Conservation (phyloP, 805 yeast species). For the Osmozyma mogii region DNA sequence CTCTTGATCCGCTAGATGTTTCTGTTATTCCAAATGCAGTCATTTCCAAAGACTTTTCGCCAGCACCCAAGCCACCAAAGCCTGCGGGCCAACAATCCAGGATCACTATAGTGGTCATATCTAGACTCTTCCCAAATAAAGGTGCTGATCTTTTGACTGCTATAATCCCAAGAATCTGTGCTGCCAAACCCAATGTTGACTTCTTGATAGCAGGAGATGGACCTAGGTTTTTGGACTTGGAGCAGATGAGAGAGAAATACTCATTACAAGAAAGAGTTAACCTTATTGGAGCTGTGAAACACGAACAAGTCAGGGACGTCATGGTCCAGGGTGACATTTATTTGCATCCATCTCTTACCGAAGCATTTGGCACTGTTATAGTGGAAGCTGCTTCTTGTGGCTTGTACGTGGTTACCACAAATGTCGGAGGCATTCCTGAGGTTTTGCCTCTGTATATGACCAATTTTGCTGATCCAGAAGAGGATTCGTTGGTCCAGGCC, state of each 20-base stretch:
- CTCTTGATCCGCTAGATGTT: conserved; percentile 66
- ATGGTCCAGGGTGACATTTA: conserved; percentile 93
- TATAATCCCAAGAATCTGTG: conserved; percentile 77
- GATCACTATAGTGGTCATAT: conserved; percentile 83
- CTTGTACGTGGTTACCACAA: conserved; percentile 83
- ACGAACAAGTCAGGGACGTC: conserved; percentile 86
- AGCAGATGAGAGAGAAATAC: conserved; percentile 87
- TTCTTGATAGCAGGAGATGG: conserved; percentile 96
- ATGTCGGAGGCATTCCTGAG: conserved; percentile 97
- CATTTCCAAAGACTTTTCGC: conserved; percentile 71
- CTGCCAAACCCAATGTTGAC: conserved; percentile 50
- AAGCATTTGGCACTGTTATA: conserved; percentile 94
- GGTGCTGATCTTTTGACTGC: conserved; percentile 88
- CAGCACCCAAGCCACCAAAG: conserved; percentile 20
- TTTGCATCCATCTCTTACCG: conserved; percentile 88
- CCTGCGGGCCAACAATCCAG: conserved; percentile 5
- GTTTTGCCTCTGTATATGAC: conserved; percentile 93
- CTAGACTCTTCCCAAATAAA: conserved; percentile 89
- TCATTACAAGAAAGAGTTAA: conserved; percentile 83
- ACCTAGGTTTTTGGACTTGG: conserved; percentile 87
- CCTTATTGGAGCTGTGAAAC: conserved; percentile 79
- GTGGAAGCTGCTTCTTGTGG: conserved; percentile 99
- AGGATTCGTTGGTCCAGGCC: conserved; percentile 67
- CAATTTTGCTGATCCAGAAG: conserved; percentile 82
- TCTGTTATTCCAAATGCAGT: conserved; percentile 97